These are phyloP conservation scores for Russula abietina DNA, from an alignment of 768 basidiomycete species.

Conservation along the genomic window DNA sequence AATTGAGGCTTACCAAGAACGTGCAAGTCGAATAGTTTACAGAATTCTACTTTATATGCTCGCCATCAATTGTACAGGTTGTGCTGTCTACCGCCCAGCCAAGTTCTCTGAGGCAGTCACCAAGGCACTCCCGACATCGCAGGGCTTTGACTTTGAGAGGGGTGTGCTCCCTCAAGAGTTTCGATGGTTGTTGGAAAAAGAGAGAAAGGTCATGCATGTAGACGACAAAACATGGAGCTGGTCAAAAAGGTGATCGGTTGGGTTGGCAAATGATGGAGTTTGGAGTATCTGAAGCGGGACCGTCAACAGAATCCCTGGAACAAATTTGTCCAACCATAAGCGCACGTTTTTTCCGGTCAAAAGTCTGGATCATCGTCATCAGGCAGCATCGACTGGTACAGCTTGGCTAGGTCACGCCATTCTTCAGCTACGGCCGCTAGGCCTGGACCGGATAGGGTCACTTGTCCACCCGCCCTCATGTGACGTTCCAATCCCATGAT, in stretches of 20 bases:
- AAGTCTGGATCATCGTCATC: not conserved
- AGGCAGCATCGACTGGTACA: conserved; percentile 17
- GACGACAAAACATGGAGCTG: conserved; percentile 62
- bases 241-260: conserved; percentile 67
- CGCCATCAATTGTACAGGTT: conserved; percentile 53
- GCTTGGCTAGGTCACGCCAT: conserved; percentile 13
- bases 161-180: conserved; percentile 84
- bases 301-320: not conserved
- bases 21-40: not conserved
- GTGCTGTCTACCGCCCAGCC: conserved; percentile 93
- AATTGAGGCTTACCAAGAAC: conserved; percentile 42
- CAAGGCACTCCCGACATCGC: conserved; percentile 51
- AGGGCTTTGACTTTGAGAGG: conserved; percentile 67
- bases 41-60: conserved; percentile 32
- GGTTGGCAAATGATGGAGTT: not conserved
- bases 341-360: not conserved
- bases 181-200: conserved; percentile 60
- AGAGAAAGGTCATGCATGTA: conserved; percentile 74
- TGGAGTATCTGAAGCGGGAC: conserved; percentile 1
- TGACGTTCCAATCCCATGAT: conserved; percentile 15
- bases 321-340: not conserved
- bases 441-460: conserved; percentile 3
- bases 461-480: conserved; percentile 13
- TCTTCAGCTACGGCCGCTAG: conserved; percentile 1
- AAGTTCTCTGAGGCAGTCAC: conserved; percentile 96